Conservation (phyloP, 257 asterid species). For the Leptodermis oblonga region DNA sequence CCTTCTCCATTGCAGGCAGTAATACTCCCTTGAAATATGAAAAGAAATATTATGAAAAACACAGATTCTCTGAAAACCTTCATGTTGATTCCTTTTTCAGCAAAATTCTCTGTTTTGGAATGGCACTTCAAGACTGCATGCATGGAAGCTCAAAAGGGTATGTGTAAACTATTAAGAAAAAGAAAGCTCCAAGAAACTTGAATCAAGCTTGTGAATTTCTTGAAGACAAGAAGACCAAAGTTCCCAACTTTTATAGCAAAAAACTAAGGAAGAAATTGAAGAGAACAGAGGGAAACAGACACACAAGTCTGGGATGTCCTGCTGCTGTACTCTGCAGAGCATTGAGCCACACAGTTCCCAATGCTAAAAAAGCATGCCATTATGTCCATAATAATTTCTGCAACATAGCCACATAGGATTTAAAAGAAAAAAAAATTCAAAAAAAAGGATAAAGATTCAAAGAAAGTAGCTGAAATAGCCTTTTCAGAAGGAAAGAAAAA, state of each 20-base stretch:
- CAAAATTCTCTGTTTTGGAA: background rate
- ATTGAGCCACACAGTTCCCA: slow-evolving; percentile 44
- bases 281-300: slow-evolving; percentile 34
- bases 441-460: too few species aligned
- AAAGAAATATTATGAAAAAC: slow-evolving; percentile 25
- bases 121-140: background rate
- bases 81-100: slow-evolving; percentile 31
- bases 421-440: slow-evolving; percentile 19
- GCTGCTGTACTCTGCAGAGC: slow-evolving; percentile 35
- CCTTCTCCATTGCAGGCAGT: slow-evolving; percentile 53
- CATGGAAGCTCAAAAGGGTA: too few species aligned
- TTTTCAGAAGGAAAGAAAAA: slow-evolving; percentile 15
- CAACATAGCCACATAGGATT: slow-evolving; percentile 20
- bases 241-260: slow-evolving; percentile 41
- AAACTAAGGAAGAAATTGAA: slow-evolving; percentile 30
- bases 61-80: slow-evolving; percentile 23
- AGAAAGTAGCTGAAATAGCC: slow-evolving; percentile 5
- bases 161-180: background rate
- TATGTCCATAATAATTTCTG: slow-evolving; percentile 40
- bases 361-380: slow-evolving; percentile 36
- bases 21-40: slow-evolving; percentile 22
- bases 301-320: slow-evolving; percentile 34
- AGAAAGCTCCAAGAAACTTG: slow-evolving; percentile 22
- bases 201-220: slow-evolving; percentile 22
- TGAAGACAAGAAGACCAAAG: slow-evolving; percentile 22